Conservation (phyloP, 2,329 filamentous ascomycete species). For the Balansia obtecta region DNA sequence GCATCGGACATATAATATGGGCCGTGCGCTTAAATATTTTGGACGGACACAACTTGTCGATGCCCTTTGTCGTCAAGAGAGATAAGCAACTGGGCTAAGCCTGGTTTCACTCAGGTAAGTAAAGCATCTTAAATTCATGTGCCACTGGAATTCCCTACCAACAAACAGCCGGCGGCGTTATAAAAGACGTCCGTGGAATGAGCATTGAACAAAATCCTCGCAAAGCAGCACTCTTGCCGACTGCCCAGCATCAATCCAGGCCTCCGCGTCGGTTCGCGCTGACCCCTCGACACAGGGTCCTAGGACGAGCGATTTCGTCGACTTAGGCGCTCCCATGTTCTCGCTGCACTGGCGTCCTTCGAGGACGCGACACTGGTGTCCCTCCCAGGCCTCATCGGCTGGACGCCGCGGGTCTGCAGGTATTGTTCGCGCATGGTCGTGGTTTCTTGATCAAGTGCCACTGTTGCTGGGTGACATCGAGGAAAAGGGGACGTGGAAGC, state of each 20-base stretch:
- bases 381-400: conserved; percentile 34
- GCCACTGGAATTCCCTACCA: conserved; percentile 17
- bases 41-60: conserved; percentile 23
- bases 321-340: conserved; percentile 30
- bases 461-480: conserved; percentile 17
- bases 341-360: conserved; percentile 36
- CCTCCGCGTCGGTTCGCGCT: neutral
- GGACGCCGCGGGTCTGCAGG: conserved; percentile 31
- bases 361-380: conserved; percentile 35
- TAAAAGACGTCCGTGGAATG: conserved; percentile 25
- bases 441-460: conserved; percentile 28
- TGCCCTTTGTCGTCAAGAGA: conserved; percentile 21
- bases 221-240: conserved; percentile 3
- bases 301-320: conserved; percentile 25
- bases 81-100: conserved; percentile 28
- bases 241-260: conserved; percentile 3
- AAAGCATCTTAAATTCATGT: conserved; percentile 21
- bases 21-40: conserved; percentile 14
- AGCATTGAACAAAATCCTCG: conserved; percentile 27
- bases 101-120: conserved; percentile 27
- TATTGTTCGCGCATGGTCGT: conserved; percentile 32
- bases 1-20: neutral
- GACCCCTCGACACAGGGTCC: neutral
- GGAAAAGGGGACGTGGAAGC: neutral
- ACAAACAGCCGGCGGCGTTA: conserved; percentile 28